Base-by-base conservation (phyloP, 1,284 basidiomycete species). In the Mrakiaceae sp. region DNA sequence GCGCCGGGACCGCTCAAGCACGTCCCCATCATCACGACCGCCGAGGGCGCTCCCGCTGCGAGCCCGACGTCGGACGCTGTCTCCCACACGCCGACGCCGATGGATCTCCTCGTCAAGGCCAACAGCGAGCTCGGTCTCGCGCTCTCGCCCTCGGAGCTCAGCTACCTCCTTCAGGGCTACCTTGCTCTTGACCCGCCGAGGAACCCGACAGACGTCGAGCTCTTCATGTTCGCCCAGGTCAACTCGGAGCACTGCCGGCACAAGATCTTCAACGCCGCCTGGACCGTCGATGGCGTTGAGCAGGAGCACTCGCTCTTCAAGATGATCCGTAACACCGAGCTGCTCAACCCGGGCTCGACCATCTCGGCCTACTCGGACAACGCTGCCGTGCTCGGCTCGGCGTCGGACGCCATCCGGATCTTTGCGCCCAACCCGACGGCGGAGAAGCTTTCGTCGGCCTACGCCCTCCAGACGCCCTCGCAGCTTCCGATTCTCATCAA, bases 201-300 rank as follows among this genome's bases (percentile, higher is more conserved):
- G 56, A 87, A 91, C 73, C 93, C 93, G 4, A 98, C 91, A 58
- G 95, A 98, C 71, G 94, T 96, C 11, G 96, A 99, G 75, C 82
- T 99, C 16, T 98, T 98, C 83, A 98, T 98, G 95, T 99, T 98
- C 75, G 95, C 96, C 14, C 96, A 99, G 75, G 95, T 99, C 75
- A 99, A 99, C 79, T 98, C 94, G 52, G 96, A 99, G 78, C 96
- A 98, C 76, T 99, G 96, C 77, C 84, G 96, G 57, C 96, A 99
- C 82, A 99, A 99, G 79, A 98, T 98, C 71, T 99, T 98, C 81
- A 99, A 99, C 74, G 94, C 96, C 0, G 83, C 88, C 52, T 99
- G 96, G 96, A 89, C 86, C 39, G 84, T 97, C 69, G 88, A 96
- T 72, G 86, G 81, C 5, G 72, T 80, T 50, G 72, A 79, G n/a